These are phyloP conservation scores for Gymnopilus junonius DNA, from an alignment of 768 basidiomycete genomes.

Conservation along the genomic window DNA sequence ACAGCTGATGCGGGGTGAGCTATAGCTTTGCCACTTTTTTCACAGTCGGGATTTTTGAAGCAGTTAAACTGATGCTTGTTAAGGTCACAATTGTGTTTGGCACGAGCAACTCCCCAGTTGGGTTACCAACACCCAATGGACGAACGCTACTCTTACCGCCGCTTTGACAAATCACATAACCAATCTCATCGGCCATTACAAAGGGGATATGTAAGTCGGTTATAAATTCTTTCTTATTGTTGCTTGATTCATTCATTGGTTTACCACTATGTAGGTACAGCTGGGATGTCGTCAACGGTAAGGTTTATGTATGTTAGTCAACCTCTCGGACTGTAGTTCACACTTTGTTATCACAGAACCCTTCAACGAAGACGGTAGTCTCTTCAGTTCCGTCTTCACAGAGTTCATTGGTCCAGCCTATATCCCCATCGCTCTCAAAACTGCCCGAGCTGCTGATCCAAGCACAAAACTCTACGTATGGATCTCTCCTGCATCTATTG, in stretches of 20 bases:
- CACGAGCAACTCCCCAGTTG: conserved; percentile 55
- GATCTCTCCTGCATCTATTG: not conserved
- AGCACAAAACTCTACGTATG: conserved; percentile 58
- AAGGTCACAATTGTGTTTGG: conserved; percentile 52
- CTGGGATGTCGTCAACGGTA: conserved; percentile 59
- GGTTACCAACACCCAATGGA: conserved; percentile 47
- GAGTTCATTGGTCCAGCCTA: conserved; percentile 50
- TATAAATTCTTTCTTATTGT: not conserved
- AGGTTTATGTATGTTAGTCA: not conserved
- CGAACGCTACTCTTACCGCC: conserved; percentile 41
- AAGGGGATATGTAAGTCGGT: conserved; percentile 47
- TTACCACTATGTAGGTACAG: conserved; percentile 29
- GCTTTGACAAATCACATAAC: conserved; percentile 51
- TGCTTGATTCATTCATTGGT: not conserved
- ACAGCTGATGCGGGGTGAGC: conserved; percentile 46
- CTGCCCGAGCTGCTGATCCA: conserved; percentile 59
- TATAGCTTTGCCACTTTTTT: no score
- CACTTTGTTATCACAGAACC: conserved; percentile 37
- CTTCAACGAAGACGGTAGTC: conserved; percentile 66
- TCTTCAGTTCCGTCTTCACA: conserved; percentile 56
- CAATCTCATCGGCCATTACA: conserved; percentile 54
- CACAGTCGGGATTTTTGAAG: no score
- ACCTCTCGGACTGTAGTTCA: not conserved
- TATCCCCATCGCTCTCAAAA: conserved; percentile 52
- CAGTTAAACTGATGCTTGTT: no score